A percentile compares a stretch with the other conserved stretches of the same genome.
These are phyloP conservation scores for Backusella liffmaniae DNA, from an alignment of 192 early-diverging fungal species.

Conservation along the genomic window DNA sequence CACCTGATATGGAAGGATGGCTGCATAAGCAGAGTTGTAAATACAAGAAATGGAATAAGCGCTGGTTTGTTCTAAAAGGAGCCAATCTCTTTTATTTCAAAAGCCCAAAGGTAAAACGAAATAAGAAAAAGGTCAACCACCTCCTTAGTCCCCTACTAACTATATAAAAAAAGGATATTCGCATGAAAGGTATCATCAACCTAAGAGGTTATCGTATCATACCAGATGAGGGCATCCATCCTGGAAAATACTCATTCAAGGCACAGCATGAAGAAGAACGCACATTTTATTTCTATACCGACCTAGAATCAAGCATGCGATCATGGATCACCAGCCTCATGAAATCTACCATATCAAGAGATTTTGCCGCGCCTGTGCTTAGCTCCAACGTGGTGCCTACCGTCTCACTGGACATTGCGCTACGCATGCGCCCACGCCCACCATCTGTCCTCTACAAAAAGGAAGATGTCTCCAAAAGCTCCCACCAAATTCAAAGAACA, in stretches of 20 bases:
- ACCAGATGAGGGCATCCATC: conserved; percentile 52
- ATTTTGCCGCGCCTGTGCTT: conserved; percentile 50
- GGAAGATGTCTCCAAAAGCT: conserved; percentile 9
- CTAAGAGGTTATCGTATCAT: conserved; percentile 59
- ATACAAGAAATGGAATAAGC: conserved; percentile 54
- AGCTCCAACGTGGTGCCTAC: conserved; percentile 57
- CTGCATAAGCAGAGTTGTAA: conserved; percentile 53
- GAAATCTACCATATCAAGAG: conserved; percentile 62
- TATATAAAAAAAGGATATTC: conserved; percentile 22
- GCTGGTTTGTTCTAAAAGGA: conserved; percentile 57
- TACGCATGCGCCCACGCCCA: conserved; percentile 48
- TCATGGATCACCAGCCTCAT: conserved; percentile 60
- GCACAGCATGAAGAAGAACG: conserved; percentile 54
- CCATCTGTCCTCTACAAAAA: conserved; percentile 35
- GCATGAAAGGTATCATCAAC: conserved; percentile 60
- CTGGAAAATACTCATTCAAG: conserved; percentile 64
- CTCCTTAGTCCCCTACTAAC: no score
- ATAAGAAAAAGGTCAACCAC: neutral
- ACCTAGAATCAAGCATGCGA: conserved; percentile 44
- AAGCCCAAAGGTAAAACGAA: conserved; percentile 34
- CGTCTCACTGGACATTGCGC: conserved; percentile 49
- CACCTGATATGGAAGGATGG: conserved; percentile 54
- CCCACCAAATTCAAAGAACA: neutral
- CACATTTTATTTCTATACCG: conserved; percentile 58
- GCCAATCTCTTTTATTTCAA: conserved; percentile 55